phyloP scores from a whole-genome alignment of 495 filamentous ascomycete species.

The Margaritispora aquatica region DNA sequence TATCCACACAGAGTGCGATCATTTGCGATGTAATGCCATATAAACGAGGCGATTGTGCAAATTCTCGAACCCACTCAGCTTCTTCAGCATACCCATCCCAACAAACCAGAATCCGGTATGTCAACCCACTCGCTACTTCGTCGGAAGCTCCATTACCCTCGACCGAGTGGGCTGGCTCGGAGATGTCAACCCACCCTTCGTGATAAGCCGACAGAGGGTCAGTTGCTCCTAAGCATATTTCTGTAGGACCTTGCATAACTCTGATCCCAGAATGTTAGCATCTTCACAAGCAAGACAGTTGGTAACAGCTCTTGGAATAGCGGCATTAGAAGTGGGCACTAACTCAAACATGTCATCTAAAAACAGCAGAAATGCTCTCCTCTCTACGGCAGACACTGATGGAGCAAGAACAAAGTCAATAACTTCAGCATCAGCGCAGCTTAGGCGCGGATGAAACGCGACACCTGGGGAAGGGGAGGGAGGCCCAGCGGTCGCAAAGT shows the following conservation, averaged over 20 bases:
- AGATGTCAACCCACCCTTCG: background rate
- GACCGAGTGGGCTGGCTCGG: background rate
- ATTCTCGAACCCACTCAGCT: background rate
- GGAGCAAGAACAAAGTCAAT: background rate
- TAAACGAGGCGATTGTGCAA: background rate
- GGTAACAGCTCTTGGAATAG: background rate
- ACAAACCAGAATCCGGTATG: background rate
- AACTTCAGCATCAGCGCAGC: background rate
- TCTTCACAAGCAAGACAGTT: background rate
- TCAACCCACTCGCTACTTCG: background rate
- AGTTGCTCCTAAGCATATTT: background rate
- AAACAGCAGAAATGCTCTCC: background rate
- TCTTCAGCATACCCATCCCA: background rate
- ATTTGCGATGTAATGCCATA: background rate
- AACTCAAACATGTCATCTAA: background rate
- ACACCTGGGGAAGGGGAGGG: background rate
- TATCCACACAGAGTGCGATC: background rate
- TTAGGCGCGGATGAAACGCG: background rate
- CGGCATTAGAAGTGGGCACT: background rate
- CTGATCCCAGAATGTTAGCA: background rate
- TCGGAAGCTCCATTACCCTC: background rate
- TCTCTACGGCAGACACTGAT: background rate
- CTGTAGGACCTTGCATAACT: background rate
- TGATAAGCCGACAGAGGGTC: background rate
- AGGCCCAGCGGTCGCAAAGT: background rate